Evolutionary conservation across 163 green algal genomes (phyloP), one percentile per base, ranked within the genome.

Genomic region (Prototheca cutis): DNA sequence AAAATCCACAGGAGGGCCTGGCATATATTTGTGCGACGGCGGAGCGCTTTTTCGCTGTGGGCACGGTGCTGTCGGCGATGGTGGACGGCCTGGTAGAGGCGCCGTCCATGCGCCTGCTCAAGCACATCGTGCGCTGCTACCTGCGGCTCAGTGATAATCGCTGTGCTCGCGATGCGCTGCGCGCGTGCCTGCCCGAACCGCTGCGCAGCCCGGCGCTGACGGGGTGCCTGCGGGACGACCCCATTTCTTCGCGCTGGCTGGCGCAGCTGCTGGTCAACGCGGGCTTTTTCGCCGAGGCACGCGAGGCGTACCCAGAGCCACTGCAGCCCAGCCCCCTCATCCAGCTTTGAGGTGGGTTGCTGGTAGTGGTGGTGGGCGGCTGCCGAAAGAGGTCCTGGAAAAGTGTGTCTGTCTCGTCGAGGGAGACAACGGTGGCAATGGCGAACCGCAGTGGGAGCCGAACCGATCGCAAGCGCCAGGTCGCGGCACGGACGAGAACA

Each of bases 41-140:
- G 3, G 93, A 97, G 80, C 83, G 93, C 48, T 98, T 98, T 74
- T 98, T 97, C 61, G 91, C 91, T 1, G 93, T 99, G 6, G 84
- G 84, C 24, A 83, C 85, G 3, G 87, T 95, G 55, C 73, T 96
- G 53, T 81, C 75, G 39, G 86, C 77, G 66, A 95, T 97, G 89
- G 89, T 98, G 42, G 65, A 36, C 17, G 74, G 68, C 29, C 68
- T 93, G 40, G 66, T 77, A 19, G 91, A 97, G 71, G 77, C 54
- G 54, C 93, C 88, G 8, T 91, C 78, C 15, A 84, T 94, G 53
- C 82, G 93, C 5, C 81, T 99, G 60, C 82, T 99, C 5, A 99
- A 99, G 80, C 93, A 99, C 84, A 97, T 99, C 73, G 93, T 98
- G 52, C 76, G 92, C 48, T 99, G 93, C 77, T 99, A 98, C 73